Evolutionary conservation across 2,329 filamentous ascomycete genomes (phyloP).

Genomic region (Calycina marina): DNA sequence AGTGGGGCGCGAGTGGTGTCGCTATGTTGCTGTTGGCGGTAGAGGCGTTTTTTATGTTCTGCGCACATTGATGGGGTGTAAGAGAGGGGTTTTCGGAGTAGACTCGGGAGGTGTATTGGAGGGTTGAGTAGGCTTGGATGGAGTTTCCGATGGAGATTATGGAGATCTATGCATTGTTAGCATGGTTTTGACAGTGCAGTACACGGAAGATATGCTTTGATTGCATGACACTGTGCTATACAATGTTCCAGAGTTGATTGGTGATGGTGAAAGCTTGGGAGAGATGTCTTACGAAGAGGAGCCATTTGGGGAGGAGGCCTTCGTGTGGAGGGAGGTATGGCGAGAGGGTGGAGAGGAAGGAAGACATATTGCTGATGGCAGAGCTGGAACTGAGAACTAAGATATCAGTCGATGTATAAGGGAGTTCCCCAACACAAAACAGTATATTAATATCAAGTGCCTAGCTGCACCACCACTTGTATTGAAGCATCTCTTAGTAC

Average conservation of each 20-base stretch:
- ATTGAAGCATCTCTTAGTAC: too few species aligned
- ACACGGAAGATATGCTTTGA: conserved; percentile 1
- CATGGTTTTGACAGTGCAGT: background rate
- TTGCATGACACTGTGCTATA: too few species aligned
- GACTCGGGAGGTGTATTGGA: conserved; percentile 72
- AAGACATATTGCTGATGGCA: conserved; percentile 6
- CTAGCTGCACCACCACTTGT: too few species aligned
- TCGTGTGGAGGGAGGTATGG: conserved; percentile 20
- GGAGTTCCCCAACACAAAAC: too few species aligned
- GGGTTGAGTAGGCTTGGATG: conserved; percentile 67
- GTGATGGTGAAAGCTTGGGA: background rate
- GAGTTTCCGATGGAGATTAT: conserved; percentile 73
- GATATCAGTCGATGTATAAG: too few species aligned
- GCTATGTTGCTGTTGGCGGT: conserved; percentile 28
- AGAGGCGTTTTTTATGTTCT: background rate
- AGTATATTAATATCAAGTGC: too few species aligned
- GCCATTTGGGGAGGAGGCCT: conserved; percentile 48
- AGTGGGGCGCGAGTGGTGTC: conserved; percentile 59
- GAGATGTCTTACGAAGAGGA: conserved; percentile 38
- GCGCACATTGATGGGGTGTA: conserved; percentile 57
- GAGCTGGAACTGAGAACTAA: too few species aligned
- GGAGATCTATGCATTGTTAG: conserved; percentile 46
- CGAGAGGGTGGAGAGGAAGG: conserved; percentile 9
- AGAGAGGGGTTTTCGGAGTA: conserved; percentile 49
- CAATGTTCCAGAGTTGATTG: too few species aligned